Conservation (phyloP, 805 yeast genomes). For the Cyberlindnera samutprakarnensis region DNA sequence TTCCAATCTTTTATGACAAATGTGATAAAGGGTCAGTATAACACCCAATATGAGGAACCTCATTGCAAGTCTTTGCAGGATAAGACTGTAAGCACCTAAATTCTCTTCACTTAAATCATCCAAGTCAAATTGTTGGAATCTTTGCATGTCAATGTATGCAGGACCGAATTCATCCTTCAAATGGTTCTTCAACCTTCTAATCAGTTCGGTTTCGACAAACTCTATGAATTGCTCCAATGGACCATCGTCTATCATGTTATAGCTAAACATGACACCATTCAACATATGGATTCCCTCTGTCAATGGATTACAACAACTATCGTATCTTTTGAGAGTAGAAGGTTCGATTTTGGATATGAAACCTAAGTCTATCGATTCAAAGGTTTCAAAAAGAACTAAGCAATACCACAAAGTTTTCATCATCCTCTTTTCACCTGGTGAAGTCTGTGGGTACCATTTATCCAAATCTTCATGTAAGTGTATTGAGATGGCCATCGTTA, state of each 20-base stretch:
- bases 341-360: conserved; percentile 14
- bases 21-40: conserved; percentile 11
- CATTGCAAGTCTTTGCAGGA: conserved; percentile 8
- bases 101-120: conserved; percentile 7
- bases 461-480: conserved; percentile 10
- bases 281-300: conserved; percentile 9
- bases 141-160: conserved; percentile 5
- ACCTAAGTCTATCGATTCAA: conserved; percentile 13
- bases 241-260: conserved; percentile 13
- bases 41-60: conserved; percentile 5
- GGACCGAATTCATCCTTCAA: conserved; percentile 7
- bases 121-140: conserved; percentile 4
- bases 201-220: conserved; percentile 8
- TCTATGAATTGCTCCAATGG: conserved; percentile 9
- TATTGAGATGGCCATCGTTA: conserved; percentile 8
- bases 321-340: conserved; percentile 9
- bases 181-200: conserved; percentile 5
- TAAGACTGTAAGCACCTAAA: conserved; percentile 5
- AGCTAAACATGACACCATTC: conserved; percentile 11
- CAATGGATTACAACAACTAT: conserved; percentile 9
- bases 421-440: conserved; percentile 4
- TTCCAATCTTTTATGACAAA: conserved; percentile 11
- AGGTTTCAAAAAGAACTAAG: conserved; percentile 8
- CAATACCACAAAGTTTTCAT: conserved; percentile 14
- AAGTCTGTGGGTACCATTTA: conserved; percentile 6